These are phyloP conservation scores for Chrysopogon serrulatus DNA, from an alignment of 176 grass and related monocot species.

Conservation along the genomic window DNA sequence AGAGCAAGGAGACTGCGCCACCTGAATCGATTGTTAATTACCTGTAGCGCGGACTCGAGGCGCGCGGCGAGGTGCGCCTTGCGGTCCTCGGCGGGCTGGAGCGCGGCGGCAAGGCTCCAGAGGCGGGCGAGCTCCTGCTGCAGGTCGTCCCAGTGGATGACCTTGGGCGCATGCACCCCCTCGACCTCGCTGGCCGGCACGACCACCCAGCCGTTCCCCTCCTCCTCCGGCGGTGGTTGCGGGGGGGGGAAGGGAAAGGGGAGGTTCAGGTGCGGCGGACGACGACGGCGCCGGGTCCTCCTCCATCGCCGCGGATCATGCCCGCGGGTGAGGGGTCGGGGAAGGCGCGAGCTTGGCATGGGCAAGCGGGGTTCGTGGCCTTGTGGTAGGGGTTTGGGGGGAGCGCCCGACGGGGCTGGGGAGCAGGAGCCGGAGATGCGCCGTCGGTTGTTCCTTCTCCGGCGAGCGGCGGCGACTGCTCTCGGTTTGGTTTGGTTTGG, in stretches of 20 bases:
- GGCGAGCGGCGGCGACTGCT: neutral
- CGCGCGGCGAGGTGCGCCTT: slow-evolving; percentile 48
- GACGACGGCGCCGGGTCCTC: slow-evolving; percentile 31
- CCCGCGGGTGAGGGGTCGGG: neutral
- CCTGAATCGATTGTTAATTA: neutral
- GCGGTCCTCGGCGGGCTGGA: slow-evolving; percentile 41
- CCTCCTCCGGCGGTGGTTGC: neutral
- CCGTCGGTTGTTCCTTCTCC: neutral
- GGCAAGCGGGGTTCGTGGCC: neutral
- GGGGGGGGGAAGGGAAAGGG: neutral
- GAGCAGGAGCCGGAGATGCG: neutral
- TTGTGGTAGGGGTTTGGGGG: neutral
- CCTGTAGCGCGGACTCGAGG: slow-evolving; percentile 67
- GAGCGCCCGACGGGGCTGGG: neutral
- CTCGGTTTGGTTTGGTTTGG: neutral
- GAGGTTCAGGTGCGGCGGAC: slow-evolving; percentile 11
- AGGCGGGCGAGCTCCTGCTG: slow-evolving; percentile 87
- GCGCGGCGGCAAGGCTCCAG: slow-evolving; percentile 69
- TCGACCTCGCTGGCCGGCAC: slow-evolving; percentile 36
- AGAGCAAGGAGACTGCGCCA: neutral
- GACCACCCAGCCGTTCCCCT: slow-evolving; percentile 31
- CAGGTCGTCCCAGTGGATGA: slow-evolving; percentile 84
- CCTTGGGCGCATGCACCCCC: slow-evolving; percentile 47
- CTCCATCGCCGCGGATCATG: slow-evolving; percentile 35
- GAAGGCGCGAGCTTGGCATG: neutral